Conservation (phyloP, 2,329 filamentous ascomycete species). For the Endocalyx cinctus region DNA sequence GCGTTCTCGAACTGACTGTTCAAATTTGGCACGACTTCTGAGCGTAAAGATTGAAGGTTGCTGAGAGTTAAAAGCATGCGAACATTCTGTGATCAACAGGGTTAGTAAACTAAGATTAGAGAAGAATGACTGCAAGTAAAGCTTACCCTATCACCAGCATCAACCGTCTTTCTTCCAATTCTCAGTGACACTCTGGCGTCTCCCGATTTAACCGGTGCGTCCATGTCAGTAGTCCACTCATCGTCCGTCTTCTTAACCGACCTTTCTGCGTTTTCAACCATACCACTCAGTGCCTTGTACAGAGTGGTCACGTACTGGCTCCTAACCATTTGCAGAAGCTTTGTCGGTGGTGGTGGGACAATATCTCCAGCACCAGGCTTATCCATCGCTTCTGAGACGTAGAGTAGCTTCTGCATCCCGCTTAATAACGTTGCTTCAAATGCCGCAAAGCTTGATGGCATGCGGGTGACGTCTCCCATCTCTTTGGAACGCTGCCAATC, state of each 20-base stretch:
- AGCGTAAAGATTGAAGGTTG: conserved; percentile 80
- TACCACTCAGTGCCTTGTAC: conserved; percentile 89
- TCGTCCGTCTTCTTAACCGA: conserved; percentile 61
- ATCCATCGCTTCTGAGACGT: conserved; percentile 78
- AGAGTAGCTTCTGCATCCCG: conserved; percentile 93
- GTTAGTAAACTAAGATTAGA: conserved; percentile 17
- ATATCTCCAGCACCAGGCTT: conserved; percentile 73
- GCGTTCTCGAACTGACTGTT: conserved; percentile 88
- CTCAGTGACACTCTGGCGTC: conserved; percentile 30
- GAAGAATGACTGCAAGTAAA: conserved; percentile 1
- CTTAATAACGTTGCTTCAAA: conserved; percentile 79
- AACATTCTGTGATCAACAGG: conserved; percentile 58
- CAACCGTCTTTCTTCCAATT: conserved; percentile 43
- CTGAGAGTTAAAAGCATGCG: conserved; percentile 91
- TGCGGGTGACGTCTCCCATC: conserved; percentile 79
- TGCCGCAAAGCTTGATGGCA: conserved; percentile 80
- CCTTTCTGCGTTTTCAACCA: conserved; percentile 93
- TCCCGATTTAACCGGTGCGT: conserved; percentile 31
- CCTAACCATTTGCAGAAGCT: conserved; percentile 84
- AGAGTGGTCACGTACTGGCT: conserved; percentile 89
- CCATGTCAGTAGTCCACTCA: conserved; percentile 51
- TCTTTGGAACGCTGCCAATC: conserved; percentile 87
- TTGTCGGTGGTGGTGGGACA: conserved; percentile 77
- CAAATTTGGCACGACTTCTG: conserved; percentile 79
- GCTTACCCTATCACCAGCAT: conserved; percentile 54